Evolutionary conservation across 179 eudicot genomes (phyloP).

Genomic region (Spergularia azorica): DNA sequence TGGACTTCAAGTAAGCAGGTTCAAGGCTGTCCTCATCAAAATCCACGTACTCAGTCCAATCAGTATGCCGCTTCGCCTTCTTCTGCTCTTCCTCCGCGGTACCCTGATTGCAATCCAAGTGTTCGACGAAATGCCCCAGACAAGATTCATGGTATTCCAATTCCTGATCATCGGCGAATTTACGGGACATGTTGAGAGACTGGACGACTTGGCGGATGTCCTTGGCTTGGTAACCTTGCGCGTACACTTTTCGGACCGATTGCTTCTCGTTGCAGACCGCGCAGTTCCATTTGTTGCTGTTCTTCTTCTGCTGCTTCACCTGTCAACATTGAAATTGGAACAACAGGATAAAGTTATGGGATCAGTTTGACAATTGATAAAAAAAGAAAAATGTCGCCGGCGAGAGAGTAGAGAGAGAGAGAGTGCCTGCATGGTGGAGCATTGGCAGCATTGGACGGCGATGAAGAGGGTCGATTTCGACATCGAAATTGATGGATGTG

Average conservation of each 20-base stretch:
- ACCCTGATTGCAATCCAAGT: slow-evolving; percentile 4
- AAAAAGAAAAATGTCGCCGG: background rate
- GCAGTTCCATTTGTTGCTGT: slow-evolving; percentile 85
- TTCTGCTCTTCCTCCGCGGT: background rate
- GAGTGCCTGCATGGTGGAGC: slow-evolving; percentile 86
- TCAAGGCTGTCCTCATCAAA: slow-evolving; percentile 35
- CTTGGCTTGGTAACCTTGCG: slow-evolving; percentile 64
- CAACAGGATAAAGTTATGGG: background rate
- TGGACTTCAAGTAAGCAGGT: slow-evolving; percentile 24
- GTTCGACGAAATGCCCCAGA: slow-evolving; percentile 26
- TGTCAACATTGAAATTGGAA: slow-evolving; percentile 14
- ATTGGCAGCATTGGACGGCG: slow-evolving; percentile 74
- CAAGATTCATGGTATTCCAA: background rate
- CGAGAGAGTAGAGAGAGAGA: slow-evolving; percentile 9
- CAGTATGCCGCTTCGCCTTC: slow-evolving; percentile 44
- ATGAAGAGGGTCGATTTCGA: slow-evolving; percentile 49
- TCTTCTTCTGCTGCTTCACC: slow-evolving; percentile 96
- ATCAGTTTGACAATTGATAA: no score
- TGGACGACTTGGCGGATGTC: slow-evolving; percentile 78
- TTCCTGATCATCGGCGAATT: slow-evolving; percentile 36
- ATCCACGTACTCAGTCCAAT: slow-evolving; percentile 78
- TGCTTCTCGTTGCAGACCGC: slow-evolving; percentile 84
- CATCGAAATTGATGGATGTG: slow-evolving; percentile 5
- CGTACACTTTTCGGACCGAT: slow-evolving; percentile 59
- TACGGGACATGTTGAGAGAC: slow-evolving; percentile 79